These are phyloP conservation scores for Aspergillus tubingensis DNA, from an alignment of 2,329 filamentous ascomycete species.

Conservation along the genomic window DNA sequence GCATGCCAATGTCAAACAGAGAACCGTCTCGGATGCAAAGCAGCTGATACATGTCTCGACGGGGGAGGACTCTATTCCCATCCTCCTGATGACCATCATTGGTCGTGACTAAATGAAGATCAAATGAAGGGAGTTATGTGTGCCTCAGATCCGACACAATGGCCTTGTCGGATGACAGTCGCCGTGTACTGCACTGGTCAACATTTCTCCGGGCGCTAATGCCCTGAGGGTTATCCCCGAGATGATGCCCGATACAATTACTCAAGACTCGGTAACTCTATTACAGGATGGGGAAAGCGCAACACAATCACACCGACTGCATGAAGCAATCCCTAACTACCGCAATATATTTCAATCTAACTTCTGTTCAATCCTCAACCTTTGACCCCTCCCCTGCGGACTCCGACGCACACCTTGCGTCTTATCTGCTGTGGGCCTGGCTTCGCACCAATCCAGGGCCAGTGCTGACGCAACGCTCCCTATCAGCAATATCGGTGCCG, in stretches of 20 bases:
- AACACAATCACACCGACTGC: neutral
- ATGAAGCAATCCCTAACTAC: neutral
- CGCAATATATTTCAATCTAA: neutral
- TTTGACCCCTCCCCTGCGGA: constrained; percentile 5
- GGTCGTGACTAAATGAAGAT: neutral
- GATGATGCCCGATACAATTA: neutral
- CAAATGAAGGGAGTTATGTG: too few relatives aligned
- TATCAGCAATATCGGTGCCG: constrained; percentile 7
- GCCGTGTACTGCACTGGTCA: neutral
- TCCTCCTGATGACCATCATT: too few relatives aligned
- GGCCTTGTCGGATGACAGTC: neutral
- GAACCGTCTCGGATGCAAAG: neutral
- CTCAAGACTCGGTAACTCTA: neutral
- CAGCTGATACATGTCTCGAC: neutral
- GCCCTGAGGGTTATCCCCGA: neutral
- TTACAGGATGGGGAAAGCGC: neutral
- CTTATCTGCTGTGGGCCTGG: constrained; percentile 2
- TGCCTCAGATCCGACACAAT: neutral
- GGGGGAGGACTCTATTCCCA: neutral
- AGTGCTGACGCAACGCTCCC: constrained; percentile 3
- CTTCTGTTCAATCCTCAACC: neutral
- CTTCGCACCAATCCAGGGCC: constrained; percentile 2
- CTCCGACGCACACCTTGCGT: constrained; percentile 10
- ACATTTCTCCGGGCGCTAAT: neutral
- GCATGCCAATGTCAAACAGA: neutral